Evolutionary conservation across 768 basidiomycete genomes (phyloP), one percentile per base, ranked within the genome.

Genomic region (Chiua virens): DNA sequence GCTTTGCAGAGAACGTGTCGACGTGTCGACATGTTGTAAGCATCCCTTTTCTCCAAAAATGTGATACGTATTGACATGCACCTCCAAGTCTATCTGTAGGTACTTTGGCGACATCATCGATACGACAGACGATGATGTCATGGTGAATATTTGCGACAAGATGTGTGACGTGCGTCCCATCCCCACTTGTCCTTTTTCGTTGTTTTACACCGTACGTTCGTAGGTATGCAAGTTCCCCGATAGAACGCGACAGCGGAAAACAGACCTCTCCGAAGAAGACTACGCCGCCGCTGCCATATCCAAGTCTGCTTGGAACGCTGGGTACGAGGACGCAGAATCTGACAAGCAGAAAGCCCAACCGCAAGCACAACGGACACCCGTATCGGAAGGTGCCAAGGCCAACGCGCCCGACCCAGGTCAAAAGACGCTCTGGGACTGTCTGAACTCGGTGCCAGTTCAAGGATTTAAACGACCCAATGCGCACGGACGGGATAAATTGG

Each of bases 211-310:
- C n/a, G n/a, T n/a, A n/a, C n/a, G n/a, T n/a, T n/a, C n/a, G n/a
- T n/a, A 92, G 90, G 77, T 90, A 4, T 92, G 91, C 71, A 89
- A 87, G 68, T 82, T 83, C 55, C 86, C 88, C 0, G 83, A 84
- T 21, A 90, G 85, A 70, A 79, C 81, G 0, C 74, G 65, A 45
- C 70, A 64, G 3, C 76, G 77, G 23, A 76, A 79, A 49, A 61
- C 56, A 22, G 77, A 75, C n/a, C 73, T 91, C 4, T 79, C 82
- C 0, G 65, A 71, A 3, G 64, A 70, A 27, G 74, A 71, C 3
- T 55, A 64, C 37, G 64, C 75, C 4, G 59, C 57, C 4, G 50
- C 62, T 0, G 63, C 47, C 17, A 35, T 63, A 37, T 64, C 64
- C 3, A 52, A 5, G 28, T 45, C 49, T 7, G 45, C 48, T 30